Conservation (phyloP, 495 filamentous ascomycete genomes). For the Xylaria telfairii region DNA sequence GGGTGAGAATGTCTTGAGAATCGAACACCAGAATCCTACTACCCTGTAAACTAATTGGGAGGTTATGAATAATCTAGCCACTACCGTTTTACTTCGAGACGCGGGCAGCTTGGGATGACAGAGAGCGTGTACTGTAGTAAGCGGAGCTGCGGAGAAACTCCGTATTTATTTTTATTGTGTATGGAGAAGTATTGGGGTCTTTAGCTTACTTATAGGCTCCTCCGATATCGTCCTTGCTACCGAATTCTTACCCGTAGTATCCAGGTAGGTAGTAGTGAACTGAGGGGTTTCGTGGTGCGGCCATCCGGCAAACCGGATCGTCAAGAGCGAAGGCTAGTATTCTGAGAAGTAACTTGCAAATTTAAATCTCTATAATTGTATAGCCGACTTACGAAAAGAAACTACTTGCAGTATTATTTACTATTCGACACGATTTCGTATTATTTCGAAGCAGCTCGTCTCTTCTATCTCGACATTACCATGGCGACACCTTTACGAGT, state of each 20-base stretch:
- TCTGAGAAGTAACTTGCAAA: not conserved
- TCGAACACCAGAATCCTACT: not conserved
- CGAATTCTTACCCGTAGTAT: not conserved
- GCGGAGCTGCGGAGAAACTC: conserved; percentile 1
- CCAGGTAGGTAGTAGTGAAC: not conserved
- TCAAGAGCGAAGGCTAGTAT: not conserved
- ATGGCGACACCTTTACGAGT: conserved; percentile 29
- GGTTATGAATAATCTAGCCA: not conserved
- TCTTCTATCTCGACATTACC: not conserved
- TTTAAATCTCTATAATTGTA: not conserved
- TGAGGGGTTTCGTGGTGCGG: not conserved
- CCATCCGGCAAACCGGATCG: not conserved
- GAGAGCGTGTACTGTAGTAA: not conserved
- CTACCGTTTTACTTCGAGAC: not conserved
- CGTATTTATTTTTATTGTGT: not conserved
- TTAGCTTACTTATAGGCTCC: too few relatives aligned
- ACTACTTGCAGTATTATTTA: not conserved
- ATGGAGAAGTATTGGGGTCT: not conserved
- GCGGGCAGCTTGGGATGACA: not conserved
- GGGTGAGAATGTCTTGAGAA: not conserved
- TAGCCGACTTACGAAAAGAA: not conserved
- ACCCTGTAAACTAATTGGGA: not conserved
- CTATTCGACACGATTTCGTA: too few relatives aligned
- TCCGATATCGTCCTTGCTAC: not conserved
- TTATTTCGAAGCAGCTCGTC: not conserved